Evolutionary conservation across 106 monocot species (phyloP).

Genomic region (Ottelia alismoides): DNA sequence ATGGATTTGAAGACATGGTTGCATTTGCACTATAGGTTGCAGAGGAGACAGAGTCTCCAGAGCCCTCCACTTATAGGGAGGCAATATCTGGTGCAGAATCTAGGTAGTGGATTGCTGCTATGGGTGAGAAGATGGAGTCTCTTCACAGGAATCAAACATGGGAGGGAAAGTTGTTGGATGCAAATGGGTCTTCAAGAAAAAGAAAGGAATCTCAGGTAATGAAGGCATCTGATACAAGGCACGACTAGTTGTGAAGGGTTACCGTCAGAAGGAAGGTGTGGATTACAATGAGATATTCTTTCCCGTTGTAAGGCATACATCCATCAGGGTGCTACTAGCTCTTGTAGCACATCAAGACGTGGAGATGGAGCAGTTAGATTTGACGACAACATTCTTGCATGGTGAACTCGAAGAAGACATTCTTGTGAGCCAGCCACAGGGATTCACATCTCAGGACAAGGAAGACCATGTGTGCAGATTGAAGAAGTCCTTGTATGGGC

Average conservation of each 20-base stretch:
- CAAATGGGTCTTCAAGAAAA: too few species aligned
- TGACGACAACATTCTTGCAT: too few species aligned
- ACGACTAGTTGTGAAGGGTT: neutral
- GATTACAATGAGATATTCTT: slow-evolving; percentile 1
- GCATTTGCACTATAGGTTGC: neutral
- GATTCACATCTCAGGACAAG: too few species aligned
- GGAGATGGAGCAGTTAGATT: too few species aligned
- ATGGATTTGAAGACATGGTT: neutral
- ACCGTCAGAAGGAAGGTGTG: neutral
- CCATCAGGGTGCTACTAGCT: too few species aligned
- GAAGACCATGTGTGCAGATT: too few species aligned
- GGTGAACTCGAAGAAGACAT: too few species aligned
- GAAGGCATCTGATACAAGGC: neutral
- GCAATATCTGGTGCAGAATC: neutral
- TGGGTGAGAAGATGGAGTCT: neutral
- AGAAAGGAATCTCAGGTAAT: too few species aligned
- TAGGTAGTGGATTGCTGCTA: neutral
- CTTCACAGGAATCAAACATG: neutral
- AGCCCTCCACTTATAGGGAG: neutral
- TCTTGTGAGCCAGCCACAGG: too few species aligned
- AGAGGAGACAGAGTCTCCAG: neutral
- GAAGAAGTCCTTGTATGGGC: too few species aligned
- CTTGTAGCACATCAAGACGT: too few species aligned
- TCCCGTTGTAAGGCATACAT: neutral
- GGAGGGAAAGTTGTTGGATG: neutral